Base-by-base conservation (phyloP, 768 basidiomycete genomes). In the Tricholomella constricta region DNA sequence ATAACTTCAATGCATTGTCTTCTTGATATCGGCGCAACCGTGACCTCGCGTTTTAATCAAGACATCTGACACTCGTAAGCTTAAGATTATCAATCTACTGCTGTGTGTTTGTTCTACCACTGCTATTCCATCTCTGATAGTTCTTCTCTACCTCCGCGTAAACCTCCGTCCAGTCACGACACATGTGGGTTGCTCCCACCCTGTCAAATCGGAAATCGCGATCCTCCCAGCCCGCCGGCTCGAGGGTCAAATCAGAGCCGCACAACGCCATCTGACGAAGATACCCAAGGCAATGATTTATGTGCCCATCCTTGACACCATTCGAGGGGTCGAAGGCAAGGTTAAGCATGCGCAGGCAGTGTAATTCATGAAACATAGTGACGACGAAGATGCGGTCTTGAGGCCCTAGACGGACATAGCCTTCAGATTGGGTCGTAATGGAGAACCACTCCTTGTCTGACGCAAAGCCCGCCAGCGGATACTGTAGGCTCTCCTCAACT, bases 221-320 rank as follows among this genome's bases (percentile, higher is more conserved):
- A 34, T 54, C 34, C 50, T 45, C 44, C 32, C 67, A 69, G 32
- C 69, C 63, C 1, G 60, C 73, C 0, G 65, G 66, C 45, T 78
- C 77, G 31, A 78, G 54, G 6, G 73, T 75, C 14, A 71, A 45
- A 59, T 78, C 76, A 15, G 77, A 68, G 9, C 58, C 50, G 51
- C 77, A 78, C 20, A 78, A 61, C 0, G 65, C 52, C 63, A 64
- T 65, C 55, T 73, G 66, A 7, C 77, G 67, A 31, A 77, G 57
- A 58, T 74, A 77, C 40, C 72, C 71, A 41, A 74, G 38, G 51
- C 77, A 78, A 51, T 78, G 77, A n/a, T 64, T 54, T 22, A 63
- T 44, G 51, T 70, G 69, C 4, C 51, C 59, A 29, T 17, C 20
- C 17, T 22, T 53, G 32, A 23, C 43, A 51, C 26, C 41, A 15